Percentiles rank a stretch among this genome's conserved stretches.
phyloP scores from a whole-genome alignment of 192 early-diverging fungal species.

The Backusella tarrabulga region DNA sequence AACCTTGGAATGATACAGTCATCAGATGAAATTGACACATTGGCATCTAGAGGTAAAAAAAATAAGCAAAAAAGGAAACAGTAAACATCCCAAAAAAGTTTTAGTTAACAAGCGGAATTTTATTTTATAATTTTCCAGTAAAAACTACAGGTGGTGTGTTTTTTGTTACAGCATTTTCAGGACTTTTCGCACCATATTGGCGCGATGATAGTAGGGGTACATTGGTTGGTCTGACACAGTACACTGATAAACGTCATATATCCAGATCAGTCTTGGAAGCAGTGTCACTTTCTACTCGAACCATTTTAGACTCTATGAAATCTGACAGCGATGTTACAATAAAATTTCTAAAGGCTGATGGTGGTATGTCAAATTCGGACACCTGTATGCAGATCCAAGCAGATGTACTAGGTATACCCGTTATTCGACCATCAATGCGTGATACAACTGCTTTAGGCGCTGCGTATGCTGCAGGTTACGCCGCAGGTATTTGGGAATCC shows the following conservation, averaged over 20 bases:
- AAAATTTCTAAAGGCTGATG: constrained; percentile 79
- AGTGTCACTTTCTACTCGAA: constrained; percentile 86
- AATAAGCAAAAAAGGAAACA: constrained; percentile 25
- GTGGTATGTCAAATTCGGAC: constrained; percentile 90
- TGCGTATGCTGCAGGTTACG: constrained; percentile 58
- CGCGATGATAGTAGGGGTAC: constrained; percentile 86
- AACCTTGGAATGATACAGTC: constrained; percentile 79
- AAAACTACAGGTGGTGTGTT: constrained; percentile 86
- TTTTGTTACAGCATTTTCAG: constrained; percentile 95
- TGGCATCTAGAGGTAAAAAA: constrained; percentile 51
- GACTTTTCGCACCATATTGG: constrained; percentile 97
- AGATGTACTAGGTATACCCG: constrained; percentile 79
- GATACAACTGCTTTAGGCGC: constrained; percentile 95
- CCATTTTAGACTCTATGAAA: constrained; percentile 91
- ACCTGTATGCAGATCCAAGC: constrained; percentile 92
- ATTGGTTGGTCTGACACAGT: constrained; percentile 89
- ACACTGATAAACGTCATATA: constrained; percentile 84
- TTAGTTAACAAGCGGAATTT: constrained; percentile 74
- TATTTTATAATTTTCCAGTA: constrained; percentile 24
- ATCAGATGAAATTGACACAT: constrained; percentile 70
- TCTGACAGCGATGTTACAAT: constrained; percentile 68
- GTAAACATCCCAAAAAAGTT: constrained; percentile 33
- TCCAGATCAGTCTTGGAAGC: constrained; percentile 88
- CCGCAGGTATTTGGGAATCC: constrained; percentile 24
- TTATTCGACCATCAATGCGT: constrained; percentile 82